Base-by-base conservation (phyloP, 768 basidiomycete genomes). In the Podaxis sp. region DNA sequence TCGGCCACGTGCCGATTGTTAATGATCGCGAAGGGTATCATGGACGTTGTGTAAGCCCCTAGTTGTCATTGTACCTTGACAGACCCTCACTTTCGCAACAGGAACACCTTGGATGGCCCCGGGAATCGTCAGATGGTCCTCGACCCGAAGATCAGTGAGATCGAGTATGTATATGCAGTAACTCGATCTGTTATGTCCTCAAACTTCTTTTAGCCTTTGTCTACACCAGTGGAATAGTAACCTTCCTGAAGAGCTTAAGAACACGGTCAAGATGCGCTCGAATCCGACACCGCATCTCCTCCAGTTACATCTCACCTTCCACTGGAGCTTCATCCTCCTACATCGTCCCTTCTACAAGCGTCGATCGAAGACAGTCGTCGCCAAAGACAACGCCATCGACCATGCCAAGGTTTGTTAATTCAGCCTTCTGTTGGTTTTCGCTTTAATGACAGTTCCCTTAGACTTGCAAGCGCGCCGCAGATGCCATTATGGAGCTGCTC, bases 321-420 rank as follows among this genome's bases (percentile, higher is more conserved):
- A 83, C 78, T 86, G 85, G 82, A 71, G 82, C 17, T 80, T 82
- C 64, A 84, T 88, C 37, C 78, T 88, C 17, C 79, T 88, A 0
- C 84, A 87, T 63, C 78, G 86, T 2, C 85, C 85, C 0, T 84
- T 75, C 75, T 85, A 77, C 70, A 79, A 72, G 64, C 81, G 74
- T 64, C 73, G 76, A 67, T 64, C 77, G 58, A 73, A 78, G 63
- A 71, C 72, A 63, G 72, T 73, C 64, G 72, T 75, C 66, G 74
- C 64, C 63, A 73, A 70, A 12, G 79, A 76, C 61, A 73, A 69
- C 58, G 77, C 75, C 63, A 82, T 77, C 61, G 82, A 78, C 66
- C 83, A 84, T 67, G 80, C 83, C 67, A 85, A 85, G 75, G 84
- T 82, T 61, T 25, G 73, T 24, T 50, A 15, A 4, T 6, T 52